phyloP scores from a whole-genome alignment of 2,329 filamentous ascomycete species.

The Trichothecium roseum region DNA sequence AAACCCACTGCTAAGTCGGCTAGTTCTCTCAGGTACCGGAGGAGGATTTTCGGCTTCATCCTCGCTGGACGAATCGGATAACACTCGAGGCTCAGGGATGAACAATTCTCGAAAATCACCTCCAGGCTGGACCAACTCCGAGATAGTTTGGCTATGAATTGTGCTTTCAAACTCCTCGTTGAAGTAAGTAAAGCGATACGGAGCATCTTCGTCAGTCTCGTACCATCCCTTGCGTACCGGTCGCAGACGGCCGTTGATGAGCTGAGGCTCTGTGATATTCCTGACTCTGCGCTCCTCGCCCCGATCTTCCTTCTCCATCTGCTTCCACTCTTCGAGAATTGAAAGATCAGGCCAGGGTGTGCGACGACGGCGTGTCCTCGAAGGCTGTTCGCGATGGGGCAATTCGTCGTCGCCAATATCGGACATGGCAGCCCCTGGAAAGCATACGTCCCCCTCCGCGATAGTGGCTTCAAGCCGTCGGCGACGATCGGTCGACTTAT shows the following conservation, averaged over 20 bases:
- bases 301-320: slow-evolving; percentile 73
- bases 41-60: slow-evolving; percentile 25
- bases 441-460: slow-evolving; percentile 84
- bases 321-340: slow-evolving; percentile 80
- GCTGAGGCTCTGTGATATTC: slow-evolving; percentile 85
- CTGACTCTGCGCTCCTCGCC: slow-evolving; percentile 77
- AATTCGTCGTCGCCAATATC: slow-evolving; percentile 72
- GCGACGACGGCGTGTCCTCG: slow-evolving; percentile 45
- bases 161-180: slow-evolving; percentile 95
- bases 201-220: slow-evolving; percentile 75
- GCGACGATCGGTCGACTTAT: too few relatives aligned
- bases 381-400: slow-evolving; percentile 31
- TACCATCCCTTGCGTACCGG: slow-evolving; percentile 77
- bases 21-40: slow-evolving; percentile 5
- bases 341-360: slow-evolving; percentile 79
- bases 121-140: slow-evolving; percentile 79
- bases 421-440: slow-evolving; percentile 62
- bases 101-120: slow-evolving; percentile 81
- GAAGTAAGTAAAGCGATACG: slow-evolving; percentile 96
- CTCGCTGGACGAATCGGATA: slow-evolving; percentile 65
- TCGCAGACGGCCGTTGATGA: slow-evolving; percentile 80
- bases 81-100: slow-evolving; percentile 69
- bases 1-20: slow-evolving; percentile 7
- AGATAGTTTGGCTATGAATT: slow-evolving; percentile 91
- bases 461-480: slow-evolving; percentile 17